Conservation (phyloP, 2,329 filamentous ascomycete genomes). For the Fonsecaea pugnacius region DNA sequence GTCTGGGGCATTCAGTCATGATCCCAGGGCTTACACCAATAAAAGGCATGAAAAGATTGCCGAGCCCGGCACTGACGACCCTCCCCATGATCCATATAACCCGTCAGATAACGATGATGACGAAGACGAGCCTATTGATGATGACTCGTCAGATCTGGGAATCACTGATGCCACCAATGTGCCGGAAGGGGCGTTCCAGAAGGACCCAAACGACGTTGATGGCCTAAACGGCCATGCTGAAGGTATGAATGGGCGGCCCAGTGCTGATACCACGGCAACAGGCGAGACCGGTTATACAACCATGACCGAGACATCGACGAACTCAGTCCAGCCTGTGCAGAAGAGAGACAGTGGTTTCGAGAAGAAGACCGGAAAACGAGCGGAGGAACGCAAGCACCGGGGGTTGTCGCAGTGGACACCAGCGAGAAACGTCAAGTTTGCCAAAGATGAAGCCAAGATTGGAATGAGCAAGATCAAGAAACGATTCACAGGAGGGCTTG, state of each 20-base stretch:
- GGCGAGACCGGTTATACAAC: slow-evolving; percentile 42
- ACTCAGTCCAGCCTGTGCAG: slow-evolving; percentile 27
- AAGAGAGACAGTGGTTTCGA: slow-evolving; percentile 37
- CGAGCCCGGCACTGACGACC: slow-evolving; percentile 60
- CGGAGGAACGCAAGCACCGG: slow-evolving; percentile 79
- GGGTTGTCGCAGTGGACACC: slow-evolving; percentile 96
- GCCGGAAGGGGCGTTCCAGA: slow-evolving; percentile 34
- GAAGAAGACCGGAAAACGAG: slow-evolving; percentile 48
- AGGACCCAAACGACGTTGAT: slow-evolving; percentile 39
- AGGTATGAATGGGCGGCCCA: slow-evolving; percentile 32
- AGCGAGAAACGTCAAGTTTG: slow-evolving; percentile 82
- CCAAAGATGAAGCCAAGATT: slow-evolving; percentile 82
- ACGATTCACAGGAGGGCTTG: slow-evolving; percentile 71
- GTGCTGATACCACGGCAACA: slow-evolving; percentile 49
- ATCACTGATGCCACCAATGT: slow-evolving; percentile 59
- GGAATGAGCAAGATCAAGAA: slow-evolving; percentile 76
- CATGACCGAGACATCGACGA: slow-evolving; percentile 31
- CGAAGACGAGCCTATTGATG: slow-evolving; percentile 38
- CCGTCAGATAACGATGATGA: slow-evolving; percentile 49
- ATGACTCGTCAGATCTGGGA: slow-evolving; percentile 57
- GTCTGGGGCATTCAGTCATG: slow-evolving; percentile 81
- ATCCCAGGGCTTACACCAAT: slow-evolving; percentile 67
- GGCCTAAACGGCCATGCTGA: slow-evolving; percentile 35
- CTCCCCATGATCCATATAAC: slow-evolving; percentile 57
- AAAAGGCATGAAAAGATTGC: slow-evolving; percentile 57